Base-by-base conservation (phyloP, 495 filamentous ascomycete genomes). In the Tuber melanosporum region DNA sequence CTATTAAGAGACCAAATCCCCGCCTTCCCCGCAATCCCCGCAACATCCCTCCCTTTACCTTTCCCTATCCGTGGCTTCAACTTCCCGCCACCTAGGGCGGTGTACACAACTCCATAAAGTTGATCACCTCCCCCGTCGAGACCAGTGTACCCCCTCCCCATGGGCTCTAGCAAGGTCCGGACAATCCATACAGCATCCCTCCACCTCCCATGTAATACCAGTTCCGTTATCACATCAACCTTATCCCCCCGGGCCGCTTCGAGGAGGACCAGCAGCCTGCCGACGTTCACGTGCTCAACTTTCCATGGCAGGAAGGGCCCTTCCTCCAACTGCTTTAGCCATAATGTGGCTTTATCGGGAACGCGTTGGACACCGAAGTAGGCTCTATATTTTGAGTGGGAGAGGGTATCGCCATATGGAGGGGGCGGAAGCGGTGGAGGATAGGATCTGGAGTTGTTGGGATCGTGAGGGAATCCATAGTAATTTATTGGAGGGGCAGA, bases 141-240 rank as follows among this genome's bases (percentile, higher is more conserved):
- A 36, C 26, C 14, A 4, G 5, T 15, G 17, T 66, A 66, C 14
- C 57, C 57, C 26, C 26, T 66, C 57, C 57, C 57, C 57, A 62
- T 43, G 17, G 78, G 78, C 57, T 80, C 77, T 17, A 80, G 45
- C 45, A 80, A 72, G 22, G 49, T 36, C 44, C 77, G 73, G 41
- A 80, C 66, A 32, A 80, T 76, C 78, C 77, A 80, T 7, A 80
- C 77, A 7, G 73, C 73, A 8, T 80, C 73, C 22, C 44, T 70
- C 78, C 78, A 80, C 71, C 79, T 80, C 7, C 57, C 73, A 4
- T 41, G 32, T 5, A 46, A 36, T 1, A 76, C 57, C 4, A 80
- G 78, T 47, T 80, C 78, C n/a, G 78, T 76, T 47, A 80, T 76
- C 20, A 80, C 10, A 42, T 80, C 78, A 22, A 79, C 77, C 19